A percentile compares a stretch with the other conserved stretches of the same genome.
phyloP scores from a whole-genome alignment of 2,329 filamentous ascomycete species.

The Trichoderma sp. region DNA sequence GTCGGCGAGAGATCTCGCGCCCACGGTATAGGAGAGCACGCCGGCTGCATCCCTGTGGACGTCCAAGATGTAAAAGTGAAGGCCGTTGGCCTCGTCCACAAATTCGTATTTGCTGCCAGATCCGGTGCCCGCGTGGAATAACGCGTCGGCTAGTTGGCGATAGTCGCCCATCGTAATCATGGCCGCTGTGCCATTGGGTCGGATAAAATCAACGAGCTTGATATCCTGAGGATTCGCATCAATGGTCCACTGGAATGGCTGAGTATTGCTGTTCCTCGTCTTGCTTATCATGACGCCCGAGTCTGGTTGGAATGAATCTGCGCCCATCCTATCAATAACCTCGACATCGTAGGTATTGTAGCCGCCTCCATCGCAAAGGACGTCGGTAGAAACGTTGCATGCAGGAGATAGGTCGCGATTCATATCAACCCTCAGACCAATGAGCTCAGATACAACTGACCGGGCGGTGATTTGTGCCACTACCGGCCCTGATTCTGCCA shows the following conservation, averaged over 20 bases:
- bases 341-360: constrained; percentile 56
- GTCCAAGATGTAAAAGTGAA: constrained; percentile 54
- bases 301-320: constrained; percentile 55
- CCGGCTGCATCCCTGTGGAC: constrained; percentile 45
- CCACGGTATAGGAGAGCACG: constrained; percentile 52
- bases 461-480: constrained; percentile 51
- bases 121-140: constrained; percentile 56
- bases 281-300: constrained; percentile 57
- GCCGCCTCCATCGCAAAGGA: constrained; percentile 53
- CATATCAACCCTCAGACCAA: constrained; percentile 51
- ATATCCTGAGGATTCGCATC: constrained; percentile 58
- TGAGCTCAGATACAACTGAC: constrained; percentile 45
- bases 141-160: constrained; percentile 53
- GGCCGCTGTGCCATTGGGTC: constrained; percentile 49
- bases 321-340: constrained; percentile 56
- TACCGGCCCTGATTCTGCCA: constrained; percentile 47
- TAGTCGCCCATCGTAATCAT: constrained; percentile 56
- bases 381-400: constrained; percentile 46
- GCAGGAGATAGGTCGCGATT: constrained; percentile 47
- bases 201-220: constrained; percentile 50
- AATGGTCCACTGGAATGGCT: constrained; percentile 57
- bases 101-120: constrained; percentile 54
- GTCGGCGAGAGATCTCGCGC: constrained; percentile 46
- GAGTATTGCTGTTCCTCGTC: constrained; percentile 44
- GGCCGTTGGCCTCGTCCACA: constrained; percentile 48